Evolutionary conservation across 2,329 filamentous ascomycete species (phyloP), one percentile per base, ranked within the genome.

Genomic region (Trichoderma pleuroti): DNA sequence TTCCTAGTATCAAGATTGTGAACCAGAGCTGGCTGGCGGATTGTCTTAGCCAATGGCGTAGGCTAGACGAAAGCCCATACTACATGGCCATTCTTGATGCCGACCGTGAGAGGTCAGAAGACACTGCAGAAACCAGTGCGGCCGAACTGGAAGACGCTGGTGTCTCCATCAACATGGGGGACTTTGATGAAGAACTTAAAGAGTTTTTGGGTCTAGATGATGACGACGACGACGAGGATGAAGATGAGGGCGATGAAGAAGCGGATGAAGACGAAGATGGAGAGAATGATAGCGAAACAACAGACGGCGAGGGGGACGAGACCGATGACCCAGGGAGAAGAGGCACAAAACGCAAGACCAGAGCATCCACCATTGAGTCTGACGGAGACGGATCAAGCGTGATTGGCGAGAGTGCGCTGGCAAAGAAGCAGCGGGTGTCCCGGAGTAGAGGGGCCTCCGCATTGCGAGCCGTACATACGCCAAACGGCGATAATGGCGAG

Each of bases 1-100:
- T 93, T 69, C 85, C 91, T 0, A 88, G 89, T 65, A 92, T 98
- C 80, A 94, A 94, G 79, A 97, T 99, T 71, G 96, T 99, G 61
- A 94, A 91, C 75, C 92, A 94, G 67, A 90, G 93, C 76, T 99
- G 96, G 96, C 88, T 99, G 34, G 86, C 91, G 36, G 92, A 94
- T 74, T 97, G 91, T 69, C 89, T 98, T 73, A 91, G 90, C 30
- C 91, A 92, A 78, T 99, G 96, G 96, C 85, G 87, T 73, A 90
- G 88, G 70, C 84, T 97, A 12, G 90, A 96, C 70, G 94, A 98
- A 79, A 85, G 85, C 3, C 90, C 91, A 0, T 97, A 95, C 77
- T 83, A 92, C n/a, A 80, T 97, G 60, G 86, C 91, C n/a, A 86
- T 94, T 3, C 90, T 93, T 65, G 89, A 91, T 0, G 87, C 90